Base-by-base conservation (phyloP, 805 yeast genomes). In the Helenozyma baotianmanensis region DNA sequence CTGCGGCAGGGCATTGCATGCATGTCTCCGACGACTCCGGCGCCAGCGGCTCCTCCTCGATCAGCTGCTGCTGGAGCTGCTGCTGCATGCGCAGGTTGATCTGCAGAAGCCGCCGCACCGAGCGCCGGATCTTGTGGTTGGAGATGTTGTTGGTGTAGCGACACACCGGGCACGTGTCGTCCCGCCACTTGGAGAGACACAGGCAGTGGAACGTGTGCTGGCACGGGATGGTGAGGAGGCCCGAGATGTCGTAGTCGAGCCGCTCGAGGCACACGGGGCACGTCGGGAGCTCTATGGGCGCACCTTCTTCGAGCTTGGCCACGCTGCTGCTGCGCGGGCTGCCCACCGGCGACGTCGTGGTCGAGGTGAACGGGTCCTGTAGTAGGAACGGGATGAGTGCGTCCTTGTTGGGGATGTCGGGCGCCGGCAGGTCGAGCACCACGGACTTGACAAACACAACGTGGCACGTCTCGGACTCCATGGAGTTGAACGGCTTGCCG, bases 251-350 rank as follows among this genome's bases (percentile, higher is more conserved):
- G 1, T 88, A 68, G 51, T 88, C 97, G 81, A 88, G 79, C 39
- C 94, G 65, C 48, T 88, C 97, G 12, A 88, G 62, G 51, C 97
- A 88, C 0, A 88, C 96, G 0, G 96, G 96, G 51, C 97, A 88
- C 1, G 92, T 83, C 1, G 97, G 96, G 19, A 88, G 64, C 53
- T 88, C 96, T 6, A 70, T 58, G 4, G 62, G 49, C 12, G 48
- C 34, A 8, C 27, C 17, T 28, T 17, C 44, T 22, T 27, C 53
- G 47, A 26, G 58, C 48, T 16, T 18, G 9, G 27, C 27, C 9
- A 23, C 9, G 18, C 16, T 15, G 6, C 27, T 11, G 3, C 19
- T 25, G 14, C 12, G 25, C 10, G 17, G 25, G 7, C 26, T 21
- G 12, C 36, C 27, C 21, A 31, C 31, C 11, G 33, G 31, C 15